Evolutionary conservation across 192 early-diverging fungal species (phyloP), one percentile per base, ranked within the genome.

Genomic region (Dimargaris xerosporica): DNA sequence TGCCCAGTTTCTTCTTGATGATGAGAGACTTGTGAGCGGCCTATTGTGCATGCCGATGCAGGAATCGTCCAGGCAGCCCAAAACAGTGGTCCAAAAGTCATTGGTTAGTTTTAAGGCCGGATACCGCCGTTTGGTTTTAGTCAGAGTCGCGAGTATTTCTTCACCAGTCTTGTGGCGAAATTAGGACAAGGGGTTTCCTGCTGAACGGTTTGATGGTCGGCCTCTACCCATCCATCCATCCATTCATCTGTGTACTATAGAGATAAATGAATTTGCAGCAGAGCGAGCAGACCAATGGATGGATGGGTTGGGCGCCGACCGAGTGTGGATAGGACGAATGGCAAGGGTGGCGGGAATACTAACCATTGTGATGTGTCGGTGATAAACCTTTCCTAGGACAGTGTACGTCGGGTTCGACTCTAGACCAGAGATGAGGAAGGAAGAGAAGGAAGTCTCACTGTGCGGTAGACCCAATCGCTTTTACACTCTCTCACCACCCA

Each of bases 1-100:
- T 99, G 76, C 91, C 96, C 76, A 99, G 85, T 67, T 86, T 88
- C 79, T 89, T 87, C 91, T 99, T 99, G 83, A 86, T 82, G 67
- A 80, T 79, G 88, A 93, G 96, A 66, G 88, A 84, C 89, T 99
- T 99, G 83, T 95, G 89, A 72, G 93, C 90, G 75, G 96, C 93
- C 96, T 60, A n/a, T 0, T 25, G 28, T 6, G 13, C 28, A 34
- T 19, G 29, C 12, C 15, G 54, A 56, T 31, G 28, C 26, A 56
- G 34, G 28, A 54, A 54, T 39, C 7, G 34, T 39, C 34, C 34
- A 39, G 34, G 7, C 34, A 39, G 34, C 7, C 2, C 34, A 39
- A 39, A 39, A 5, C 7, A 39, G 7, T 5, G 34, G 34, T 7
- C 7, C 34, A 39, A 39, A 39, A 39, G 7, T 39, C 34, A 2